Percentiles rank a stretch among this genome's conserved stretches.
These are phyloP conservation scores for Aureobasidium lini DNA, from an alignment of 2,329 filamentous ascomycete genomes.

Conservation along the genomic window DNA sequence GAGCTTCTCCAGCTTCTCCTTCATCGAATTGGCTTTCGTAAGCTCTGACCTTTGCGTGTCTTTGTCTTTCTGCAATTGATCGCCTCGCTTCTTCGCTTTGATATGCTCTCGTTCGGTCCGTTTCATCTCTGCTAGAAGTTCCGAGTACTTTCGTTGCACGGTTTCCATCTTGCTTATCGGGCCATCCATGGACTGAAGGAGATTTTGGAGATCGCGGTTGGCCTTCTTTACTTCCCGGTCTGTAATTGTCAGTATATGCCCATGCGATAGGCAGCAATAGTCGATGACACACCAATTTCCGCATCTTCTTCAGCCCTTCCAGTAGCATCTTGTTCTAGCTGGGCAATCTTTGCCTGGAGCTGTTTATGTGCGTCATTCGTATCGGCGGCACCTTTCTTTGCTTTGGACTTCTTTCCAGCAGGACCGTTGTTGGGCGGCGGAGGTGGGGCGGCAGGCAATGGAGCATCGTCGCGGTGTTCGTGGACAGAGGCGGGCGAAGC, in stretches of 20 bases:
- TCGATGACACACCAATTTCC: conserved; percentile 70
- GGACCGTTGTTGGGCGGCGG: conserved; percentile 38
- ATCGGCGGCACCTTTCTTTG: conserved; percentile 66
- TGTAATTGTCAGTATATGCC: conserved; percentile 31
- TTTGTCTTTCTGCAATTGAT: conserved; percentile 93
- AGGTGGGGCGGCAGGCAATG: conserved; percentile 25
- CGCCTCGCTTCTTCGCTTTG: conserved; percentile 92
- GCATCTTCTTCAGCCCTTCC: conserved; percentile 92
- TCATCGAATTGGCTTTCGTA: conserved; percentile 81
- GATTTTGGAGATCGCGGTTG: conserved; percentile 79
- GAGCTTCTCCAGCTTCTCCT: conserved; percentile 94
- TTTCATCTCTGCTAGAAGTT: conserved; percentile 91
- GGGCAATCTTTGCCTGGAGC: conserved; percentile 86
- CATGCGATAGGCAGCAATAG: not conserved
- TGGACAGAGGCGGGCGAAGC: conserved; percentile 22
- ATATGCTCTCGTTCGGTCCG: conserved; percentile 86
- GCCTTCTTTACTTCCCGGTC: conserved; percentile 92
- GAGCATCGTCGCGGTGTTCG: conserved; percentile 20
- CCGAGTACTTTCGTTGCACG: conserved; percentile 82
- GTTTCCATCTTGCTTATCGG: conserved; percentile 87
- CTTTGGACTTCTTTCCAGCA: conserved; percentile 69
- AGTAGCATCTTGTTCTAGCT: conserved; percentile 86
- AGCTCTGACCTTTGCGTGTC: conserved; percentile 82
- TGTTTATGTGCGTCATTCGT: conserved; percentile 86
- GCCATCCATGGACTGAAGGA: conserved; percentile 81